phyloP scores from a whole-genome alignment of 345 rosid species.

The Triadica sebifera region DNA sequence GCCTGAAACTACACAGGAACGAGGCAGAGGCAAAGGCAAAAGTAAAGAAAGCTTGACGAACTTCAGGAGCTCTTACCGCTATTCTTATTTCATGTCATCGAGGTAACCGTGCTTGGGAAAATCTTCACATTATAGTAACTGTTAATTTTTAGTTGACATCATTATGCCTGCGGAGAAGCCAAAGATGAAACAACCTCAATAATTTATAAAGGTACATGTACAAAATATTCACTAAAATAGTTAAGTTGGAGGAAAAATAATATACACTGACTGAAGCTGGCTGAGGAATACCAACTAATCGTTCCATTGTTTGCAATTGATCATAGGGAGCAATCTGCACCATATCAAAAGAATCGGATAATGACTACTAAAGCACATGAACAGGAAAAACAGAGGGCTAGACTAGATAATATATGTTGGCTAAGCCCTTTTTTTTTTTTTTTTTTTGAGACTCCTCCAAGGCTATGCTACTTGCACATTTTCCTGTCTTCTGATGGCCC shows the following conservation, averaged over 20 bases:
- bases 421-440: too few species aligned
- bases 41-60: neutral
- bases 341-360: neutral
- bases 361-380: neutral
- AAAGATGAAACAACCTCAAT: neutral
- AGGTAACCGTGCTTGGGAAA: neutral
- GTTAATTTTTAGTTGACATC: neutral
- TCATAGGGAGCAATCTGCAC: conserved; percentile 96
- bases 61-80: neutral
- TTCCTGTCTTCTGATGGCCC: neutral
- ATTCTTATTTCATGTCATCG: neutral
- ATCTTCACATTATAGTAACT: neutral
- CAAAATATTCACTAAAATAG: neutral
- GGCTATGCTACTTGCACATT: neutral
- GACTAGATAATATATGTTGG: neutral
- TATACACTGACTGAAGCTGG: conserved; percentile 24
- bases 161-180: conserved; percentile 8
- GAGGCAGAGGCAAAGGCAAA: neutral
- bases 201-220: neutral
- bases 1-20: neutral
- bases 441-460: neutral
- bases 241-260: neutral
- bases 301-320: conserved; percentile 75
- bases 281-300: conserved; percentile 61
- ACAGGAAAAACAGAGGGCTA: too few species aligned